Base-by-base conservation (phyloP, 2,329 filamentous ascomycete genomes). In the Dactylellina leptospora region DNA sequence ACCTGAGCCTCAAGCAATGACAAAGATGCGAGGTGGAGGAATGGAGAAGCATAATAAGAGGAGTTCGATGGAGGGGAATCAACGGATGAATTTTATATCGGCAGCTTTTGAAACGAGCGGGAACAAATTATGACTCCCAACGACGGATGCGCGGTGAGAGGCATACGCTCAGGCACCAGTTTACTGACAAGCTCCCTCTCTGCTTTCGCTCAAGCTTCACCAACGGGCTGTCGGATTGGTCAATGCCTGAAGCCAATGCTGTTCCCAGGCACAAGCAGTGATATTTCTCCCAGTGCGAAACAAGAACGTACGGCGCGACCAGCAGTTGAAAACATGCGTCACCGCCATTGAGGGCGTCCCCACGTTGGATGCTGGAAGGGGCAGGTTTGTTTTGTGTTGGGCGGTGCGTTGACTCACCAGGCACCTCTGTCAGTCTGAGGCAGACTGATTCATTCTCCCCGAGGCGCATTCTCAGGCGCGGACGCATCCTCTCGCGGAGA, bases 381-480 rank as follows among this genome's bases (percentile, higher is more conserved):
- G 66, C 10, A 71, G 18, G 66, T 71, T 71, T 71, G 66, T 48
- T 18, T n/a, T 2, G 23, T 51, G 16, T 5, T 54, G 28, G 47
- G 20, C 22, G 25, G 22, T 18, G 25, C 23, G 25, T 45, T 70
- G 64, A 63, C 36, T 62, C 66, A 71, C 23, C 25, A 23, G 22
- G 22, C 30, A 55, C 13, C 38, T 18, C 48, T 20, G 22, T 59
- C 58, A 63, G 38, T 44, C 20, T 47, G 64, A 64, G 53, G 45
- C 68, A 64, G 23, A 25, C 64, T 72, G 68, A 72, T 59, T 72
- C 68, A 72, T 45, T 45, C 40, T 64, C 30, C 68, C 23, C 68
- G 64, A 72, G 68, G 68, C 68, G 40, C 44, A 59, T 30, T 25
- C 45, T 16, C 54, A 72, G 68, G 68, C 68, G 42, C 62, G 54